Percentiles rank a stretch among this genome's conserved stretches.
Conservation (phyloP, 2,329 filamentous ascomycete genomes). For the Colletotrichum chrysophilum region DNA sequence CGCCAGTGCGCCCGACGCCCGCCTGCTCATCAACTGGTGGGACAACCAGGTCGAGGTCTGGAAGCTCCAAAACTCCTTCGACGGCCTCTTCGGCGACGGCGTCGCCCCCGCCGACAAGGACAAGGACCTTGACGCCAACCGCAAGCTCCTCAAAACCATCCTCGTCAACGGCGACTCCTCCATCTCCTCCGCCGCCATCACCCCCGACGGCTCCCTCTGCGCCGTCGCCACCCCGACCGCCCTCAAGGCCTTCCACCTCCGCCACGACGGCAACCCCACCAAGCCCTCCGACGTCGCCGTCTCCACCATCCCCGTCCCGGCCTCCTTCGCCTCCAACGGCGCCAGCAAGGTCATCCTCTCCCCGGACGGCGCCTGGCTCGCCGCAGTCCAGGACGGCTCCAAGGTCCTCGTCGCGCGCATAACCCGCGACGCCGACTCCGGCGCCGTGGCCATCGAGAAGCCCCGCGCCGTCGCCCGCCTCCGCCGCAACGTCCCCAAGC, state of each 20-base stretch:
- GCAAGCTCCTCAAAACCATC: constrained; percentile 73
- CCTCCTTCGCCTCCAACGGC: constrained; percentile 61
- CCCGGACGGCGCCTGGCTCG: constrained; percentile 73
- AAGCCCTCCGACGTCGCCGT: constrained; percentile 69
- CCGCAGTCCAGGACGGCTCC: constrained; percentile 66
- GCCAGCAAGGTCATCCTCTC: constrained; percentile 75
- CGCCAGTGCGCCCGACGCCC: constrained; percentile 72
- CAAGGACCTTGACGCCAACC: constrained; percentile 54
- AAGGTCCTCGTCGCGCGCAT: constrained; percentile 60
- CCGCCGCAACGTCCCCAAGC: constrained; percentile 57
- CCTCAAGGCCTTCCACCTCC: constrained; percentile 79
- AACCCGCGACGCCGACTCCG: constrained; percentile 9
- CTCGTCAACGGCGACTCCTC: constrained; percentile 78
- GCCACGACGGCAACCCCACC: constrained; percentile 48
- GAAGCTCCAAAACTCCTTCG: constrained; percentile 57
- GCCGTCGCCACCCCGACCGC: constrained; percentile 77
- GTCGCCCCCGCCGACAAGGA: constrained; percentile 39
- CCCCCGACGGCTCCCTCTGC: constrained; percentile 73
- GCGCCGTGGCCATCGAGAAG: constrained; percentile 24
- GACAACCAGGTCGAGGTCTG: constrained; percentile 86
- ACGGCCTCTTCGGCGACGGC: constrained; percentile 48
- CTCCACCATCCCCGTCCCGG: constrained; percentile 70
- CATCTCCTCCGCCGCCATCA: constrained; percentile 78
- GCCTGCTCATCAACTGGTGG: constrained; percentile 91
- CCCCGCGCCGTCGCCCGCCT: constrained; percentile 57